A percentile compares a stretch with the other conserved stretches of the same genome.
phyloP scores from a whole-genome alignment of 2,329 filamentous ascomycete genomes.

The Myriosclerotinia duriaeana region DNA sequence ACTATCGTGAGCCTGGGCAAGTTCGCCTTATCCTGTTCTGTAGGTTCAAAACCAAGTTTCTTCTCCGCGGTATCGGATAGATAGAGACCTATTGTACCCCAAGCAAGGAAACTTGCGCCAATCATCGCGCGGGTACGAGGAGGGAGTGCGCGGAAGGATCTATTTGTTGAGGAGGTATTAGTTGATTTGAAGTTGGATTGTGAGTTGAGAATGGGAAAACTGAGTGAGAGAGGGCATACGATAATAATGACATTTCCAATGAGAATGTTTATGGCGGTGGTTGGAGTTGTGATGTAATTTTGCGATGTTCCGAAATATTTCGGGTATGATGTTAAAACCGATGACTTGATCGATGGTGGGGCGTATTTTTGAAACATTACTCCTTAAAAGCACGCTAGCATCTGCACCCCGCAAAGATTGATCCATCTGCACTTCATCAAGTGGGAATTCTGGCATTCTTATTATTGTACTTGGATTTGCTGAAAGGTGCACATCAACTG shows the following conservation, averaged over 20 bases:
- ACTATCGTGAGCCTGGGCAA: constrained; percentile 65
- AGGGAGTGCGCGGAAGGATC: constrained; percentile 65
- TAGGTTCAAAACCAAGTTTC: constrained; percentile 69
- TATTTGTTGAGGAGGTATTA: constrained; percentile 16
- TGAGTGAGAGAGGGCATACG: background rate
- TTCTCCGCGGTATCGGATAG: constrained; percentile 71
- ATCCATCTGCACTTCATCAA: background rate
- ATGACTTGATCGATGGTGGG: background rate
- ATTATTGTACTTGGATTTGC: background rate
- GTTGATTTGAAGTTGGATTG: background rate
- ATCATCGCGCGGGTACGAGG: constrained; percentile 69
- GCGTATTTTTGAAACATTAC: background rate
- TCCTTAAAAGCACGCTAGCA: background rate
- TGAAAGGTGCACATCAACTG: background rate
- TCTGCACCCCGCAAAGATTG: background rate
- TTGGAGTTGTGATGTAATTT: background rate
- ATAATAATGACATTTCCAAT: constrained; percentile 17
- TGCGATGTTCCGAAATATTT: background rate
- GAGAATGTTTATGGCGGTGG: background rate
- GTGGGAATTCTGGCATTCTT: background rate
- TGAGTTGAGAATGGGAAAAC: background rate
- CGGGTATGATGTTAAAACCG: background rate
- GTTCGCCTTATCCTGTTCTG: constrained; percentile 68
- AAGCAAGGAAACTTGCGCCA: constrained; percentile 72
- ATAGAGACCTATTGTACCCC: constrained; percentile 72